A percentile compares a stretch with the other conserved stretches of the same genome.
Conservation (phyloP, 768 basidiomycete species). For the Collybiopsis luxurians region DNA sequence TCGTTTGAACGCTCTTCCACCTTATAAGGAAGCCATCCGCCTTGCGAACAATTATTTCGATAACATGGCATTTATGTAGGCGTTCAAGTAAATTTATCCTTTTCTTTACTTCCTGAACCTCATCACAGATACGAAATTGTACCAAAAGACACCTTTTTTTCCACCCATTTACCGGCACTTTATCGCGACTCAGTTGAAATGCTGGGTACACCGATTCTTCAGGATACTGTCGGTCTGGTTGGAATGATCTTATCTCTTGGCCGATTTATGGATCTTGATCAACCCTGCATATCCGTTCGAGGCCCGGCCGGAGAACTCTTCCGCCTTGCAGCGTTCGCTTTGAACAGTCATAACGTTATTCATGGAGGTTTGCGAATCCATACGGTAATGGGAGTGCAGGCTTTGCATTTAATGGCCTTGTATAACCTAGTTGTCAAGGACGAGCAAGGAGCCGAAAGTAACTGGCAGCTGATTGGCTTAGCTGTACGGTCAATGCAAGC, state of each 20-base stretch:
- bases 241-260: conserved; percentile 18
- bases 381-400: conserved; percentile 19
- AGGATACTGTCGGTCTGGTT: conserved; percentile 15
- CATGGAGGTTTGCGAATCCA: conserved; percentile 15
- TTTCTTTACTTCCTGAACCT: neutral
- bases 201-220: conserved; percentile 11
- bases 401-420: conserved; percentile 18
- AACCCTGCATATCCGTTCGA: conserved; percentile 9
- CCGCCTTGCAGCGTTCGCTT: conserved; percentile 14
- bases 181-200: conserved; percentile 10
- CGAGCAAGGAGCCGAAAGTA: conserved; percentile 18
- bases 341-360: conserved; percentile 14
- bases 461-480: conserved; percentile 22
- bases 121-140: conserved; percentile 18
- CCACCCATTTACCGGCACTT: conserved; percentile 15
- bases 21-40: conserved; percentile 17
- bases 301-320: conserved; percentile 13
- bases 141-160: conserved; percentile 18
- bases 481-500: conserved; percentile 20
- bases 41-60: conserved; percentile 16
- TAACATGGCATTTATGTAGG: conserved; percentile 19
- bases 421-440: conserved; percentile 18
- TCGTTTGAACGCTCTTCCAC: conserved; percentile 14
- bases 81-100: neutral
- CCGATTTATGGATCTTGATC: conserved; percentile 17